phyloP scores from a whole-genome alignment of 2,329 filamentous ascomycete genomes.

The Periconia macrospinosa region DNA sequence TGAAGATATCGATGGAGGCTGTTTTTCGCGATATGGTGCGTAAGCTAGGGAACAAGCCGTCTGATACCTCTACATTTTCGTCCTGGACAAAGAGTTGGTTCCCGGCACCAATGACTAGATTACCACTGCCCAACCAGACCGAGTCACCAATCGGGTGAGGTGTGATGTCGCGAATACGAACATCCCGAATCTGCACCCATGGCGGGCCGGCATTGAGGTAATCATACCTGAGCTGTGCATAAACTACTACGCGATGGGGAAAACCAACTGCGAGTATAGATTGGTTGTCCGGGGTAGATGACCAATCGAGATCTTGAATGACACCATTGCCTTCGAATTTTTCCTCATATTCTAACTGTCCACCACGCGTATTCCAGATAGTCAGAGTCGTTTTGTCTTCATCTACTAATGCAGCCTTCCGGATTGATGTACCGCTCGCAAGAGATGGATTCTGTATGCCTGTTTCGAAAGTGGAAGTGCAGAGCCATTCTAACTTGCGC shows the following conservation, averaged over 20 bases:
- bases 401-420: slow-evolving; percentile 84
- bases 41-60: slow-evolving; percentile 61
- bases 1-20: slow-evolving; percentile 71
- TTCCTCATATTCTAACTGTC: slow-evolving; percentile 79
- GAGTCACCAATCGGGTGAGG: slow-evolving; percentile 92
- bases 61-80: slow-evolving; percentile 68
- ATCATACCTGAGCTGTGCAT: slow-evolving; percentile 88
- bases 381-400: slow-evolving; percentile 72
- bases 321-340: slow-evolving; percentile 71
- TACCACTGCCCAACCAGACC: slow-evolving; percentile 83
- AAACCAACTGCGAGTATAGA: slow-evolving; percentile 93
- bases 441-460: slow-evolving; percentile 72
- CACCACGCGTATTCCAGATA: slow-evolving; percentile 87
- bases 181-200: slow-evolving; percentile 83
- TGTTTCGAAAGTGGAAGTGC: slow-evolving; percentile 80
- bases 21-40: slow-evolving; percentile 53
- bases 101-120: slow-evolving; percentile 84
- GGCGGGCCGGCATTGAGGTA: slow-evolving; percentile 87
- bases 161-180: slow-evolving; percentile 77
- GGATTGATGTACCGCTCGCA: slow-evolving; percentile 81
- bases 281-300: slow-evolving; percentile 84
- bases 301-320: slow-evolving; percentile 91
- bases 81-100: slow-evolving; percentile 89
- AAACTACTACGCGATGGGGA: slow-evolving; percentile 77
- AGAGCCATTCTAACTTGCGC: slow-evolving; percentile 75